These are phyloP conservation scores for Metarhizium brunneum DNA, from an alignment of 2,329 filamentous ascomycete genomes.

Conservation along the genomic window DNA sequence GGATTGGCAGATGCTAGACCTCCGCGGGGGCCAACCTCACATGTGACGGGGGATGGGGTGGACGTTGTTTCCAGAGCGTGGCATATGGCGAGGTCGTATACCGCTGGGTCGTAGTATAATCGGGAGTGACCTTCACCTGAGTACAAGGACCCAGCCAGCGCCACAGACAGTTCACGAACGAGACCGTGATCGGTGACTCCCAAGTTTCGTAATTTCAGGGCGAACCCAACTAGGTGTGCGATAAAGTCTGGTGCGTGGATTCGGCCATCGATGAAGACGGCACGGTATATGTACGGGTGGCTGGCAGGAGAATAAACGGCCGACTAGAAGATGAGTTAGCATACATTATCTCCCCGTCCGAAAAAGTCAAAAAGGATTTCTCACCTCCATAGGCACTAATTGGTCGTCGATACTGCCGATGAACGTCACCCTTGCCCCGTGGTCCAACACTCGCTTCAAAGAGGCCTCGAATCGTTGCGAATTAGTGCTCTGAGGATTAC, in stretches of 20 bases:
- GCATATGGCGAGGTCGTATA: slow-evolving; percentile 71
- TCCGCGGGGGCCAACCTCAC: slow-evolving; percentile 14
- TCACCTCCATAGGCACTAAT: slow-evolving; percentile 80
- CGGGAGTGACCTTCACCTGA: slow-evolving; percentile 88
- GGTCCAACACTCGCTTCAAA: slow-evolving; percentile 62
- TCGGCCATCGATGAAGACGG: slow-evolving; percentile 91
- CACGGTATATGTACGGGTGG: slow-evolving; percentile 89
- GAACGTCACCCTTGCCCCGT: slow-evolving; percentile 77
- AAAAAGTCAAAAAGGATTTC: slow-evolving; percentile 7
- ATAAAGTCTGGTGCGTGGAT: slow-evolving; percentile 92
- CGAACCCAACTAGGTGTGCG: slow-evolving; percentile 84
- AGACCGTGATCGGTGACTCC: slow-evolving; percentile 90
- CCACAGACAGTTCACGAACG: slow-evolving; percentile 78
- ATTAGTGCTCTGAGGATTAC: slow-evolving; percentile 69
- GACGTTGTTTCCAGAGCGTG: slow-evolving; percentile 65
- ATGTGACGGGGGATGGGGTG: slow-evolving; percentile 29
- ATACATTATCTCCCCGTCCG: neutral
- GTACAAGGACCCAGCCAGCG: slow-evolving; percentile 85
- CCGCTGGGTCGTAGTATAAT: slow-evolving; percentile 78
- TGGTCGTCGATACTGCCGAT: slow-evolving; percentile 96
- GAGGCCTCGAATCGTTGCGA: slow-evolving; percentile 73
- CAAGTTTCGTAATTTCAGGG: slow-evolving; percentile 86
- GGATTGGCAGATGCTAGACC: slow-evolving; percentile 57
- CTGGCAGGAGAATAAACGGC: slow-evolving; percentile 77
- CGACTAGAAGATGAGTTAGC: slow-evolving; percentile 42